Evolutionary conservation across 768 basidiomycete genomes (phyloP).

Genomic region (Suillus sp.): DNA sequence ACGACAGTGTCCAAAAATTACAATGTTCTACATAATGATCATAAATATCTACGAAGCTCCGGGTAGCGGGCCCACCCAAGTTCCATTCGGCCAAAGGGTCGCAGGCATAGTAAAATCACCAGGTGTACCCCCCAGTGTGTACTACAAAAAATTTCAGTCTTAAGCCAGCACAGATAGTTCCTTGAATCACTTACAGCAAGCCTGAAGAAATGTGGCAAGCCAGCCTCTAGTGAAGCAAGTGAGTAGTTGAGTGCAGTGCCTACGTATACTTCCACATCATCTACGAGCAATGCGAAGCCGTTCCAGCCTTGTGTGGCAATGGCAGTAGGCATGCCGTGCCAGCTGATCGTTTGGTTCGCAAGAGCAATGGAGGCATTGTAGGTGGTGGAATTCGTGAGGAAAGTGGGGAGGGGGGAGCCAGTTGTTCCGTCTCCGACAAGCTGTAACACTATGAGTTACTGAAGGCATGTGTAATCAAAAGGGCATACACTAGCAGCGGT

Average conservation of each 20-base stretch:
- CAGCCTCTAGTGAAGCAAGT: slow-evolving; percentile 58
- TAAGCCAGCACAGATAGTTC: slow-evolving; percentile 3
- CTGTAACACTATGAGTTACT: slow-evolving; percentile 39
- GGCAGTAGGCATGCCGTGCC: slow-evolving; percentile 48
- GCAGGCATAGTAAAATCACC: slow-evolving; percentile 86
- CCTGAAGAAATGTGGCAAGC: slow-evolving; percentile 76
- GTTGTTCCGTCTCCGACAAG: slow-evolving; percentile 71
- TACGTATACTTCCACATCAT: slow-evolving; percentile 82
- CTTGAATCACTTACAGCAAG: slow-evolving; percentile 57
- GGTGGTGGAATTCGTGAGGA: slow-evolving; percentile 74
- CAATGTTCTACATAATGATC: slow-evolving; percentile 6
- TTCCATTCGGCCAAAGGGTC: slow-evolving; percentile 75
- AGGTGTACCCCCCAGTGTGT: slow-evolving; percentile 43
- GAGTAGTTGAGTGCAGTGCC: slow-evolving; percentile 73
- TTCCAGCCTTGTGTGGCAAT: slow-evolving; percentile 53
- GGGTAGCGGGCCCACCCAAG: slow-evolving; percentile 72
- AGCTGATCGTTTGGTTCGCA: slow-evolving; percentile 54
- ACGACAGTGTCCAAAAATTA: neutral
- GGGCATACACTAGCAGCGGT: slow-evolving; percentile 64
- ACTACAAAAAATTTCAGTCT: slow-evolving; percentile 39
- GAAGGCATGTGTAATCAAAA: neutral
- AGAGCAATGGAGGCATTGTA: slow-evolving; percentile 60
- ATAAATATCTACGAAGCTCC: slow-evolving; percentile 55
- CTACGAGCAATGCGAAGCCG: slow-evolving; percentile 78
- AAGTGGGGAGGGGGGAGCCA: slow-evolving; percentile 68